Percentiles rank a stretch among this genome's conserved stretches.
phyloP scores from a whole-genome alignment of 371 early-diverging fungal genomes.

The Entomophthora muscae region DNA sequence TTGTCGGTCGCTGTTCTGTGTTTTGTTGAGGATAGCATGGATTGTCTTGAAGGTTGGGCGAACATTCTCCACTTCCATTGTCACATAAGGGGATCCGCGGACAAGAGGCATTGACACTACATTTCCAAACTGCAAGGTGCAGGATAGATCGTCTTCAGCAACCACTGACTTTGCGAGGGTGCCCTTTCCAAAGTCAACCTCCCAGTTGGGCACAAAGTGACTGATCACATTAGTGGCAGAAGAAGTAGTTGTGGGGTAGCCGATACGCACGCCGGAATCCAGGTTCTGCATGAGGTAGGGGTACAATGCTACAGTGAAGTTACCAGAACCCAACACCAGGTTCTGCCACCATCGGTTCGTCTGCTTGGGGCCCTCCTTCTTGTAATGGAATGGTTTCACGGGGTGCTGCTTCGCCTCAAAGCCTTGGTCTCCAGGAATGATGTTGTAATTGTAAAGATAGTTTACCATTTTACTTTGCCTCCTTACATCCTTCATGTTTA shows the following conservation, averaged over 20 bases:
- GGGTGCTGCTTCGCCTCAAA: background rate
- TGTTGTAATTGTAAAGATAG: too few species aligned
- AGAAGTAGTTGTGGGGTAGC: conserved; percentile 10
- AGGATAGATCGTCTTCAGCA: conserved; percentile 10
- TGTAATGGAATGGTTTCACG: background rate
- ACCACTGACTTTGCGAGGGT: background rate
- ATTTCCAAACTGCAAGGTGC: conserved; percentile 8
- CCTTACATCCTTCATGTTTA: too few species aligned
- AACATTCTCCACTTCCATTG: conserved; percentile 12
- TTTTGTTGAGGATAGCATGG: conserved; percentile 15
- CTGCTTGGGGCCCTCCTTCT: conserved; percentile 8
- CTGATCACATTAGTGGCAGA: conserved; percentile 1
- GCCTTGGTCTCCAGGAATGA: too few species aligned
- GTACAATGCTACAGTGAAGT: conserved; percentile 18
- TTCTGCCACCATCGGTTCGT: conserved; percentile 29
- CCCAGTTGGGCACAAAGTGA: background rate
- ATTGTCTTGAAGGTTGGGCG: conserved; percentile 13
- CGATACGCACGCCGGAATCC: background rate
- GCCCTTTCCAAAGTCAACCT: background rate
- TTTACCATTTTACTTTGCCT: too few species aligned
- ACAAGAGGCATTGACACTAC: conserved; percentile 14
- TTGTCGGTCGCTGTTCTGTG: background rate
- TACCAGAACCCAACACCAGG: conserved; percentile 25
- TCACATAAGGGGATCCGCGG: conserved; percentile 19
- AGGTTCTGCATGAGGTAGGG: conserved; percentile 17